Conservation (phyloP, 2,329 filamentous ascomycete species). For the Trichoderma sp. region DNA sequence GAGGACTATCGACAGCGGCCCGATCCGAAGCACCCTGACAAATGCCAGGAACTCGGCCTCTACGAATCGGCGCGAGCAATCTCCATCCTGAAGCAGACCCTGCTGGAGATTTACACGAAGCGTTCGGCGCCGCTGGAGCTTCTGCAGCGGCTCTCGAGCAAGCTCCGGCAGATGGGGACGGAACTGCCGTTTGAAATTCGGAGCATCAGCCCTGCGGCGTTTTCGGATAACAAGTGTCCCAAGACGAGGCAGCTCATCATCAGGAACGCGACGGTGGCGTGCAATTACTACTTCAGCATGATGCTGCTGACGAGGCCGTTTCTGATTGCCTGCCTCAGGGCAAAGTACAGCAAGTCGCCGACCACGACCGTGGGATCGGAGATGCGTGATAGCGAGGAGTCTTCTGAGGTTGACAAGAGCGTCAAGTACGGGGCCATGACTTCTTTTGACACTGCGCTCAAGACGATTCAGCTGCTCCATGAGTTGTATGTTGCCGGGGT, state of each 20-base stretch:
- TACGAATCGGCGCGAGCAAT: constrained; percentile 6
- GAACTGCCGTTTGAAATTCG: not conserved
- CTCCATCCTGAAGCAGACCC: constrained; percentile 12
- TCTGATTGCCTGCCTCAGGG: constrained; percentile 3
- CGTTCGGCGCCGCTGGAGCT: not conserved
- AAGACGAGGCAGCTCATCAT: constrained; percentile 10
- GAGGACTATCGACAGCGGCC: not conserved
- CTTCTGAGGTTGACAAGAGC: not conserved
- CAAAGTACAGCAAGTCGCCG: constrained; percentile 4
- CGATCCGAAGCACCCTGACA: not conserved
- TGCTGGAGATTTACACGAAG: constrained; percentile 7
- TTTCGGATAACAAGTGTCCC: constrained; percentile 4
- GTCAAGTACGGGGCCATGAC: constrained; percentile 5
- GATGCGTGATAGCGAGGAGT: not conserved
- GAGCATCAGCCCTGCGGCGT: constrained; percentile 1
- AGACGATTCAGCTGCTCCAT: not conserved
- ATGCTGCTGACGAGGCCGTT: constrained; percentile 15
- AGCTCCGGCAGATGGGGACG: constrained; percentile 11
- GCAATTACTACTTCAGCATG: constrained; percentile 17
- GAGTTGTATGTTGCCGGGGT: not conserved
- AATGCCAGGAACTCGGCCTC: not conserved
- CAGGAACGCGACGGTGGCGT: constrained; percentile 5
- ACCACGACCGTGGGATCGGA: not conserved
- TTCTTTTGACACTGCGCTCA: constrained; percentile 3
- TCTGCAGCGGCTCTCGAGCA: not conserved